A percentile compares a stretch with the other conserved stretches of the same genome.
phyloP scores from a whole-genome alignment of 208 protist species.

The Crithidia brevicula region DNA sequence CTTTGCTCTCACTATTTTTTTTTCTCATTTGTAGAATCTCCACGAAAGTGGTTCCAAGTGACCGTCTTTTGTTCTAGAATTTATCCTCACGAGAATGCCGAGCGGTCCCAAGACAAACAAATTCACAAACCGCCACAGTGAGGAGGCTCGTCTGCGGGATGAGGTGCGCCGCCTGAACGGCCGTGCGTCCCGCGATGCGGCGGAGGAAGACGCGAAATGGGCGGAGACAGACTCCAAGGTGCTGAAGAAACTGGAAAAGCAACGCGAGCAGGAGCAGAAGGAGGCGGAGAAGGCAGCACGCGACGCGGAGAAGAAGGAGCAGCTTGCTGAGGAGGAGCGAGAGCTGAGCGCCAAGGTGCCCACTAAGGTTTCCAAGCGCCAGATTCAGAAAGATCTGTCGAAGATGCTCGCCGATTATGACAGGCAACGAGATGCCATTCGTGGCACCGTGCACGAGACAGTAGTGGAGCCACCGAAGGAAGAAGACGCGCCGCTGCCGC shows the following conservation, averaged over 20 bases:
- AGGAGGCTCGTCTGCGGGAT: conserved; percentile 76
- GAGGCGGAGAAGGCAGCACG: conserved; percentile 47
- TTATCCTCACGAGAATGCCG: conserved; percentile 57
- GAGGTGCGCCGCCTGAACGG: conserved; percentile 48
- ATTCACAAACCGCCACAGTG: conserved; percentile 85
- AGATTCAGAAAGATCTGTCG: conserved; percentile 84
- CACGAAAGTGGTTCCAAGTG: too few relatives aligned
- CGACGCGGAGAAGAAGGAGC: conserved; percentile 72
- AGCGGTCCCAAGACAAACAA: conserved; percentile 88
- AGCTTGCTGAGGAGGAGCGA: conserved; percentile 70
- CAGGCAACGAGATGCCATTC: conserved; percentile 54
- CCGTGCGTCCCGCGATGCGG: conserved; percentile 39
- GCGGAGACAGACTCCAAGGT: conserved; percentile 61
- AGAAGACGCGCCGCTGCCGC: conserved; percentile 35
- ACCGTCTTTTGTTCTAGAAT: too few relatives aligned
- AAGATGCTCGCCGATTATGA: conserved; percentile 90
- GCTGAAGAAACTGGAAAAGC: conserved; percentile 60
- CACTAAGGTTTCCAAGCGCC: conserved; percentile 73
- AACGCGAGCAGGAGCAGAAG: conserved; percentile 74
- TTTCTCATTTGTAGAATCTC: too few relatives aligned
- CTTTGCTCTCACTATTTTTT: conserved; percentile 6
- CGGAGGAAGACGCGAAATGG: conserved; percentile 80
- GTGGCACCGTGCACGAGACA: conserved; percentile 29
- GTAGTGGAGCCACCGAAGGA: conserved; percentile 23
- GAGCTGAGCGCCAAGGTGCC: conserved; percentile 68